These are phyloP conservation scores for Tylopilus plumbeoviolaceoides DNA, from an alignment of 768 basidiomycete species.

Conservation along the genomic window DNA sequence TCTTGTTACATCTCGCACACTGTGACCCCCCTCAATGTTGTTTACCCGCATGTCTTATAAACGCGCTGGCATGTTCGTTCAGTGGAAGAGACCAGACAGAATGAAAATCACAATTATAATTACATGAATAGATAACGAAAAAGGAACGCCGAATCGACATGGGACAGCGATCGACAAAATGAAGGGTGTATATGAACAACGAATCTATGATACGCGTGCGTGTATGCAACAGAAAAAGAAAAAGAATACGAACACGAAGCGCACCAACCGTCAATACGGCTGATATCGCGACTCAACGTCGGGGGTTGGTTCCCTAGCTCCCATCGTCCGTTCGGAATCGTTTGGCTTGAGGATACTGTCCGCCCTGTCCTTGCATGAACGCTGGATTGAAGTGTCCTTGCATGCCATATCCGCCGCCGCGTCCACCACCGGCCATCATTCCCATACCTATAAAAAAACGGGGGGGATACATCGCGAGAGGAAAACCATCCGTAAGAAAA, in stretches of 20 bases:
- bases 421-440: slow-evolving; percentile 45
- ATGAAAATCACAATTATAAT: slow-evolving; percentile 7
- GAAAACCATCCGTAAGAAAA: slow-evolving; percentile 29
- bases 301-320: slow-evolving; percentile 19
- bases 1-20: slow-evolving; percentile 4
- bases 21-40: background rate
- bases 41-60: background rate
- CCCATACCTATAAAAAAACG: slow-evolving; percentile 42
- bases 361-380: slow-evolving; percentile 53
- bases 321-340: slow-evolving; percentile 54
- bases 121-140: slow-evolving; percentile 29
- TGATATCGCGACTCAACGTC: background rate
- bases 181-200: background rate
- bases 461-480: slow-evolving; percentile 24
- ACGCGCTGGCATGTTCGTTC: background rate
- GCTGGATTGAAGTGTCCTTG: slow-evolving; percentile 74
- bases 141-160: background rate
- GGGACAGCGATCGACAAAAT: slow-evolving; percentile 6
- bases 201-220: slow-evolving; percentile 1
- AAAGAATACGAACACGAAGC: background rate
- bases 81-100: background rate
- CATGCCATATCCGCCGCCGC: slow-evolving; percentile 37
- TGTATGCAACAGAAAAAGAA: background rate
- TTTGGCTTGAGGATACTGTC: slow-evolving; percentile 45
- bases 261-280: background rate